These are phyloP conservation scores for Pichia norvegensis DNA, from an alignment of 1,139 yeast species.

Conservation along the genomic window DNA sequence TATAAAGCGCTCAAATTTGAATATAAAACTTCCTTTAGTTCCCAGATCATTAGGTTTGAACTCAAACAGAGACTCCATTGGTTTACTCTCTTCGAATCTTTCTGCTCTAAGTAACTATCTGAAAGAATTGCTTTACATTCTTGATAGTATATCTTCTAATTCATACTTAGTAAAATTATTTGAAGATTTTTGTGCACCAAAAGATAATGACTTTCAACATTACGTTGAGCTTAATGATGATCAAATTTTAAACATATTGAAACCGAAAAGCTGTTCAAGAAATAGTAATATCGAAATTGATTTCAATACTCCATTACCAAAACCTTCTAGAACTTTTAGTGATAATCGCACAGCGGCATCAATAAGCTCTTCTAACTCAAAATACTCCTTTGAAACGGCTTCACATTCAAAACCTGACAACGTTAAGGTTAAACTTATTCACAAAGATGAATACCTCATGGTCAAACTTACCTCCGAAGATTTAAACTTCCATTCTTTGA, in stretches of 20 bases:
- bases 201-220: conserved; percentile 13
- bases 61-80: conserved; percentile 18
- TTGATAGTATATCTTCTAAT: not conserved
- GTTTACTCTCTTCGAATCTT: conserved; percentile 21
- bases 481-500: conserved; percentile 10
- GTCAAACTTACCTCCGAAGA: conserved; percentile 13
- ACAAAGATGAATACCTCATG: conserved; percentile 17
- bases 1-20: not conserved
- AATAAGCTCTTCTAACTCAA: conserved; percentile 4
- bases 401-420: not conserved
- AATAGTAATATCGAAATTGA: not conserved
- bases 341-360: not conserved
- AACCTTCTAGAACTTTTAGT: not conserved
- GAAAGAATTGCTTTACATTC: conserved; percentile 3
- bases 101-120: conserved; percentile 27
- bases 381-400: not conserved
- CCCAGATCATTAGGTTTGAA: conserved; percentile 28
- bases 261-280: conserved; percentile 3
- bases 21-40: conserved; percentile 20
- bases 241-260: conserved; percentile 11
- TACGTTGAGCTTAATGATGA: conserved; percentile 11
- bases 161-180: conserved; percentile 3
- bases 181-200: conserved; percentile 6
- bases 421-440: conserved; percentile 11
- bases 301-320: not conserved